A percentile compares a stretch with the other conserved stretches of the same genome.
Conservation (phyloP, 2,329 filamentous ascomycete species). For the Lasiodiplodia citricola region DNA sequence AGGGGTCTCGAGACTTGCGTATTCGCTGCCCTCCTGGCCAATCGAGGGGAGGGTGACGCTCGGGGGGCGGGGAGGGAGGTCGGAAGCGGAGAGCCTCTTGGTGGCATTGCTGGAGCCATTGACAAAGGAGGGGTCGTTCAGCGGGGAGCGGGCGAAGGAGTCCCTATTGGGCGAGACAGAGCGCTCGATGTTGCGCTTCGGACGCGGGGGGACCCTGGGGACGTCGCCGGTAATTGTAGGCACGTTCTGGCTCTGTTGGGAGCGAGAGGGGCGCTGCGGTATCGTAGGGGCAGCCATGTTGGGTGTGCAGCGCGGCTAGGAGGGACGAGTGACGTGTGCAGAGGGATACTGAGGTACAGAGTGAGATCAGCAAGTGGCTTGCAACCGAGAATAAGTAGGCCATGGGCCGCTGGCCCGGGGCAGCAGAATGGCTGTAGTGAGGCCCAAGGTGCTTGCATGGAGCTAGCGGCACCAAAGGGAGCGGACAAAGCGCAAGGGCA, state of each 20-base stretch:
- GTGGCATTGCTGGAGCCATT: constrained; percentile 35
- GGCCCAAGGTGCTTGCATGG: constrained; percentile 13
- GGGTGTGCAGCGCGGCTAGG: neutral
- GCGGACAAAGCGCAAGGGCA: constrained; percentile 19
- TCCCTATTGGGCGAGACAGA: constrained; percentile 78
- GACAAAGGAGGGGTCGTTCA: constrained; percentile 72
- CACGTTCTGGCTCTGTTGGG: constrained; percentile 50
- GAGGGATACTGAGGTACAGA: neutral
- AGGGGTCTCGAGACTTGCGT: constrained; percentile 51
- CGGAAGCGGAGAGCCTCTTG: constrained; percentile 42
- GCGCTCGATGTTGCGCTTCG: constrained; percentile 71
- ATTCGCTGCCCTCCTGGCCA: constrained; percentile 89
- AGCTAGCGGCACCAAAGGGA: constrained; percentile 10
- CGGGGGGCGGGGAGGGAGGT: constrained; percentile 65
- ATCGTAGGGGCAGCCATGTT: constrained; percentile 60
- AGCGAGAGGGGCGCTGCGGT: constrained; percentile 67
- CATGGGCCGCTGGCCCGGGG: neutral
- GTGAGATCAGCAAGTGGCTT: neutral
- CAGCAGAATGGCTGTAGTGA: constrained; percentile 2
- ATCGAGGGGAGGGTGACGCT: constrained; percentile 84
- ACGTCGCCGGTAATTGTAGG: constrained; percentile 55
- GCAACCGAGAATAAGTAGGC: neutral
- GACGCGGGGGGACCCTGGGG: constrained; percentile 81
- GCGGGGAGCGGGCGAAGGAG: constrained; percentile 81
- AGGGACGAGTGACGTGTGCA: neutral